Evolutionary conservation across 2,329 filamentous ascomycete genomes (phyloP).

Genomic region (Xylaria multiplex): DNA sequence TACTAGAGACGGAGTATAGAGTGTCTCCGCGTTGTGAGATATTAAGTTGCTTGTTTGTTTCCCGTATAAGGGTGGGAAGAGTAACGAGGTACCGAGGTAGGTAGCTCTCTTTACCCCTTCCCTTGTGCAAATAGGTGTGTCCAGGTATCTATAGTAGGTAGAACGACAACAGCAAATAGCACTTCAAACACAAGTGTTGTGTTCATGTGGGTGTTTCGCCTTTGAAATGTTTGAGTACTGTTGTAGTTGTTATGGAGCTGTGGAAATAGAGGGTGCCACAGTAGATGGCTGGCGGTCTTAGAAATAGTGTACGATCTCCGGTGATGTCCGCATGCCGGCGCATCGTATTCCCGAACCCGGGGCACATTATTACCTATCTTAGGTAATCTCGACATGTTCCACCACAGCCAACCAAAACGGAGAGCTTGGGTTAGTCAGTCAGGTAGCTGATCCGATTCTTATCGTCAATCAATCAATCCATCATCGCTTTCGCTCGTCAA

Average conservation of each 20-base stretch:
- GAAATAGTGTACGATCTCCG: too few species aligned
- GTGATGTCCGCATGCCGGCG: conserved; percentile 2
- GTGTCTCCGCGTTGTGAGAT: conserved; percentile 11
- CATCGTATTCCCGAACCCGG: conserved; percentile 24
- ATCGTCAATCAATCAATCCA: background rate
- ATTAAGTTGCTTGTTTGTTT: background rate
- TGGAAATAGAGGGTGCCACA: background rate
- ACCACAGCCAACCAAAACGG: background rate
- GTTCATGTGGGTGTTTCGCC: background rate
- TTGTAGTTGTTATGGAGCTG: background rate
- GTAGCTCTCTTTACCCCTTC: background rate
- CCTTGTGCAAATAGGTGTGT: background rate
- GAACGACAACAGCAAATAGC: background rate
- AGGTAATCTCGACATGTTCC: background rate
- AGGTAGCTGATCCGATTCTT: background rate
- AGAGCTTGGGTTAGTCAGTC: background rate
- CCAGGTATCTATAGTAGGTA: background rate
- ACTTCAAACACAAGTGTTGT: background rate
- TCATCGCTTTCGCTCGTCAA: conserved; percentile 25
- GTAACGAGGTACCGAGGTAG: background rate
- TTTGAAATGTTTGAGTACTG: background rate
- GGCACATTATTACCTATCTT: too few species aligned
- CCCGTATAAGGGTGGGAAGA: background rate
- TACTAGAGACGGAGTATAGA: background rate
- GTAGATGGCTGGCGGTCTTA: too few species aligned